These are phyloP conservation scores for Pleurozium schreberi DNA, from an alignment of 225 moss, liverwort and hornwort species.

Conservation along the genomic window DNA sequence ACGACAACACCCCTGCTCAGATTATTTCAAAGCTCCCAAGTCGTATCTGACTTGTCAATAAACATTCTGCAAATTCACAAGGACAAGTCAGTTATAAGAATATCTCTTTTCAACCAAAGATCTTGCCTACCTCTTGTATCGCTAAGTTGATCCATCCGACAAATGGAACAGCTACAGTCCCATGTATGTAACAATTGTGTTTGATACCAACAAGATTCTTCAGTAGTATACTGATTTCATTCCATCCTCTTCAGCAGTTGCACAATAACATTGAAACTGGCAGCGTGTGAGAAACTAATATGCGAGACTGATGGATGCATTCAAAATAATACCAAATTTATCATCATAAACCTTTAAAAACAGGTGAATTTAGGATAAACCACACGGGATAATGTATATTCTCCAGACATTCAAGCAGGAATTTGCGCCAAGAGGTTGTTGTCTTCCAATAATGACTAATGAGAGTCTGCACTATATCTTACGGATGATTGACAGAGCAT, in stretches of 20 bases:
- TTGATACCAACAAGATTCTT: neutral
- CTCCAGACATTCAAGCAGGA: neutral
- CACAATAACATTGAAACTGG: neutral
- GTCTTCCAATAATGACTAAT: neutral
- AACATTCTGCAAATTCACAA: conserved; percentile 1
- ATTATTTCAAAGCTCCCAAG: neutral
- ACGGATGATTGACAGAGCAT: neutral
- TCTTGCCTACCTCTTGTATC: neutral
- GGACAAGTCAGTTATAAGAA: neutral
- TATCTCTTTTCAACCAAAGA: neutral
- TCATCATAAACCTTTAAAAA: neutral
- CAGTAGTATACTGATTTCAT: neutral
- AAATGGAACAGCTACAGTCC: neutral
- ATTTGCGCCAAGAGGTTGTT: neutral
- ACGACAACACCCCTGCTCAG: neutral
- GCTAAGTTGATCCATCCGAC: neutral
- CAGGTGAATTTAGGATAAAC: neutral
- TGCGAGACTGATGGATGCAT: neutral
- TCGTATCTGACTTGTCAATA: neutral
- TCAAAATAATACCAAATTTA: neutral
- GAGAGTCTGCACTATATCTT: neutral
- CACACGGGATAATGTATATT: neutral
- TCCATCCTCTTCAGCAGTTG: neutral
- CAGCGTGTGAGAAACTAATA: neutral
- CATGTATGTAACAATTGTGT: neutral